phyloP scores from a whole-genome alignment of 805 yeast species.

The Suhomyces prunicola region DNA sequence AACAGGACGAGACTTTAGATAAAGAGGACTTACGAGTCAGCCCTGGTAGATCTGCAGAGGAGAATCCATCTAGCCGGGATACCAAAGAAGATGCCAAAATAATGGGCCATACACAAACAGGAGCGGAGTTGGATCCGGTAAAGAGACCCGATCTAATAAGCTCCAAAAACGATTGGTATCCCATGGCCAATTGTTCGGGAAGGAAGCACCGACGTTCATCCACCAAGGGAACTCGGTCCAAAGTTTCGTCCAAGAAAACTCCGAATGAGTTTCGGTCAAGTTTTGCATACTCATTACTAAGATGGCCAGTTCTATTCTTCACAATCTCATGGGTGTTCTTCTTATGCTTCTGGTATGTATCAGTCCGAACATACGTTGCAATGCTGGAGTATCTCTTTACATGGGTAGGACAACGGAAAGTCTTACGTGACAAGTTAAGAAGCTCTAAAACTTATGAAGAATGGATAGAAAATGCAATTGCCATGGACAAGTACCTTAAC shows the following conservation, averaged over 20 bases:
- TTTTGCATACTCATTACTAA: slow-evolving; percentile 38
- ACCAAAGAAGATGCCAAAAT: background rate
- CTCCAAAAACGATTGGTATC: slow-evolving; percentile 28
- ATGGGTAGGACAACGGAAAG: slow-evolving; percentile 57
- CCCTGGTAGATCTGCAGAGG: background rate
- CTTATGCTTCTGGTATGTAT: slow-evolving; percentile 47
- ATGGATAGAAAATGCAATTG: slow-evolving; percentile 58
- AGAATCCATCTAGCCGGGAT: background rate
- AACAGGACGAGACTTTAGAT: slow-evolving; percentile 18
- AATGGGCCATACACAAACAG: background rate
- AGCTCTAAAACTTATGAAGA: slow-evolving; percentile 52
- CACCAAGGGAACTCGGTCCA: background rate
- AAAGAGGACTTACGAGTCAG: background rate
- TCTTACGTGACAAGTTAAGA: slow-evolving; percentile 48
- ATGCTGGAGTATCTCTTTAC: slow-evolving; percentile 57
- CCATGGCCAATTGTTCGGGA: slow-evolving; percentile 12
- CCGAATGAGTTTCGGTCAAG: slow-evolving; percentile 37
- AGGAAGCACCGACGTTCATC: background rate
- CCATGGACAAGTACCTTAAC: slow-evolving; percentile 54
- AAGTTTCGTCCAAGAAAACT: background rate
- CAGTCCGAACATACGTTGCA: slow-evolving; percentile 59
- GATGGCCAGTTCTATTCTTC: slow-evolving; percentile 63
- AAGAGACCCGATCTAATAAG: slow-evolving; percentile 17
- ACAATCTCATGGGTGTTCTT: slow-evolving; percentile 53
- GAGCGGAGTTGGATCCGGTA: background rate